Evolutionary conservation across 1,139 yeast species (phyloP), one percentile per base, ranked within the genome.

Genomic region (Nakaseomyces glabratus): DNA sequence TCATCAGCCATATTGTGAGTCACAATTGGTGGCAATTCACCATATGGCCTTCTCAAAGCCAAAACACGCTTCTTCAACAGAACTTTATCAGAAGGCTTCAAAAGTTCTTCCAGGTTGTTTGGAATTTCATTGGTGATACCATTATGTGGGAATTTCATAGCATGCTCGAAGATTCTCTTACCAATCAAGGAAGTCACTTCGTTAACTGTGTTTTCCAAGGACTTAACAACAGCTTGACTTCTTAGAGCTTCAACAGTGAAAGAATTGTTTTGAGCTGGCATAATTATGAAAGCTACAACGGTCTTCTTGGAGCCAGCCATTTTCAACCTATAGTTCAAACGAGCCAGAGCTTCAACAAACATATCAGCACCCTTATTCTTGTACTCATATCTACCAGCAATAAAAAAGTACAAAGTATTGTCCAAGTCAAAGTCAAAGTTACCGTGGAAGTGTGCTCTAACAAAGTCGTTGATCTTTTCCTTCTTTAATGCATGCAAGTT

Each of bases 1-100:
- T 88, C 96, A 52, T 88, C 95, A 36, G 73, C 71, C 95, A 88
- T 88, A 62, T 88, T 88, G 62, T 88, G 97, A n/a, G 97, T 88
- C 28, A 86, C 96, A 55, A 88, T 84, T 24, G 97, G 95, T 18
- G 97, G 97, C 51, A 85, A 66, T 2, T 82, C 68, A 35, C 80
- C 86, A 35, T 78, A 86, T 12, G 53, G 48, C 52, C 96, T 73
- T 62, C 85, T 86, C 52, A 88, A 71, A 2, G 96, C 96, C 63
- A 82, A 82, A 46, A 88, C 90, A 60, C 97, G 77, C 59, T 96
- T 76, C 60, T 88, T 88, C 54, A 88, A 70, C 44, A 84, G 67
- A 31, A 88, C 95, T 46, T 90, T 69, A 60, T 88, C 97, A 13
- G 93, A 77, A 3, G 93, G 82, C 46, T 81, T 82, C 47, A 88